These are phyloP conservation scores for Monsonia emarginata DNA, from an alignment of 441 rosid species.

Conservation along the genomic window DNA sequence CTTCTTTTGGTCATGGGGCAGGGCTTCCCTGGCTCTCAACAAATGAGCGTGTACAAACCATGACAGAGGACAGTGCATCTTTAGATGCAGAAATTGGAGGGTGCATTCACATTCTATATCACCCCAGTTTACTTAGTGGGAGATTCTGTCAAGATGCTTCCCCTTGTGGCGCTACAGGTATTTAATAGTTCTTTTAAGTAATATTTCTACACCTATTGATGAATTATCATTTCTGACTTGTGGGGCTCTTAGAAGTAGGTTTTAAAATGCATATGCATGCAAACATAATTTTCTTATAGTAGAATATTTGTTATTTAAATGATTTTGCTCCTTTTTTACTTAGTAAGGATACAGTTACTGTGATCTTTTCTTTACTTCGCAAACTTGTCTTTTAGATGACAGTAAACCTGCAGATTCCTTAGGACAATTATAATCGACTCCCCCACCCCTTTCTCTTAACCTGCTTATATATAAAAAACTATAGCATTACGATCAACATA, in stretches of 20 bases:
- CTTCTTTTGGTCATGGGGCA: conserved; percentile 86
- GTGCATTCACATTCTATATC: conserved; percentile 77
- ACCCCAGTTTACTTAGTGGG: conserved; percentile 78
- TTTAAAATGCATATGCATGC: too few species aligned
- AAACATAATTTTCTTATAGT: too few species aligned
- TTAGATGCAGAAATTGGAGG: conserved; percentile 92
- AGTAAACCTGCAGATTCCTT: background rate
- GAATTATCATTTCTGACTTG: background rate
- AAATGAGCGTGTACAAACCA: conserved; percentile 48
- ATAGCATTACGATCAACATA: background rate
- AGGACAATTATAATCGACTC: background rate
- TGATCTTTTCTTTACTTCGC: too few species aligned
- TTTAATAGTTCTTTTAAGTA: conserved; percentile 7
- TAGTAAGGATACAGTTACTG: too few species aligned
- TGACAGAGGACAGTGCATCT: conserved; percentile 72
- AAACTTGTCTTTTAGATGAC: too few species aligned
- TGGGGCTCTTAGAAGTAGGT: background rate
- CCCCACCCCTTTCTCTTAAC: background rate
- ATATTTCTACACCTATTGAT: background rate
- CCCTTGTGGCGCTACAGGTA: conserved; percentile 88
- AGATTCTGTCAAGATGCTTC: conserved; percentile 99
- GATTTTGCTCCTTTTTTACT: background rate
- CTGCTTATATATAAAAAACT: background rate
- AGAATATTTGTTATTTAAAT: background rate
- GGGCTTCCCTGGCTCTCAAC: conserved; percentile 95